Conservation (phyloP, 306 rosid genomes). For the Coriaria nepalensis region DNA sequence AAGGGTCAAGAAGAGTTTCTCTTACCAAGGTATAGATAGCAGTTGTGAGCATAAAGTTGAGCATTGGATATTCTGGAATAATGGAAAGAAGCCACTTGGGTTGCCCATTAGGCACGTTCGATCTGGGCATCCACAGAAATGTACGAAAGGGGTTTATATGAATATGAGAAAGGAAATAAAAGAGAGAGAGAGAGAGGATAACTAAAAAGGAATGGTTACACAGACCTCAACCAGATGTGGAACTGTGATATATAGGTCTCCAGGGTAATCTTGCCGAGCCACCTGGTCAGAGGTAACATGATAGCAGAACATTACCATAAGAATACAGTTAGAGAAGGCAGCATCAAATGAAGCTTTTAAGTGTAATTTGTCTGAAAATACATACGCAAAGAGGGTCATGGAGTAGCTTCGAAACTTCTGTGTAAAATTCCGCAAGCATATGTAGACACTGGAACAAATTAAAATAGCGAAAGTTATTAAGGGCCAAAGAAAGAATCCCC, state of each 20-base stretch:
- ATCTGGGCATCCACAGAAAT: slow-evolving; percentile 30
- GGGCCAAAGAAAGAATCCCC: neutral
- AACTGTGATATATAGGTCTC: slow-evolving; percentile 98
- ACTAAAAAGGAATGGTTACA: neutral
- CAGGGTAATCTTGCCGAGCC: slow-evolving; percentile 97
- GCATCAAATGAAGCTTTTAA: slow-evolving; percentile 2
- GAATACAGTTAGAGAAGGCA: neutral
- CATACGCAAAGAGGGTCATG: slow-evolving; percentile 82
- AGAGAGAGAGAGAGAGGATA: neutral
- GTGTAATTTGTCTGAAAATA: slow-evolving; percentile 16
- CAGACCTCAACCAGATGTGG: slow-evolving; percentile 98
- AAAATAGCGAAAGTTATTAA: slow-evolving; percentile 2
- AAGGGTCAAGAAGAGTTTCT: slow-evolving; percentile 10
- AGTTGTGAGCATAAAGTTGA: slow-evolving; percentile 90
- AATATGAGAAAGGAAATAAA: neutral
- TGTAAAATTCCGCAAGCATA: slow-evolving; percentile 83
- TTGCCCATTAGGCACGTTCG: slow-evolving; percentile 85
- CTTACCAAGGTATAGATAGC: slow-evolving; percentile 71
- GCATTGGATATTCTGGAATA: slow-evolving; percentile 82
- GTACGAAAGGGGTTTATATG: neutral
- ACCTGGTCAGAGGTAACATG: slow-evolving; percentile 32
- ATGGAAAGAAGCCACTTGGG: slow-evolving; percentile 93
- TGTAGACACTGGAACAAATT: slow-evolving; percentile 61
- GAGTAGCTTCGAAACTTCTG: slow-evolving; percentile 74
- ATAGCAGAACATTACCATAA: neutral